A percentile compares a stretch with the other conserved stretches of the same genome.
Evolutionary conservation across 345 rosid genomes (phyloP).

Genomic region (Ceriops decandra): DNA sequence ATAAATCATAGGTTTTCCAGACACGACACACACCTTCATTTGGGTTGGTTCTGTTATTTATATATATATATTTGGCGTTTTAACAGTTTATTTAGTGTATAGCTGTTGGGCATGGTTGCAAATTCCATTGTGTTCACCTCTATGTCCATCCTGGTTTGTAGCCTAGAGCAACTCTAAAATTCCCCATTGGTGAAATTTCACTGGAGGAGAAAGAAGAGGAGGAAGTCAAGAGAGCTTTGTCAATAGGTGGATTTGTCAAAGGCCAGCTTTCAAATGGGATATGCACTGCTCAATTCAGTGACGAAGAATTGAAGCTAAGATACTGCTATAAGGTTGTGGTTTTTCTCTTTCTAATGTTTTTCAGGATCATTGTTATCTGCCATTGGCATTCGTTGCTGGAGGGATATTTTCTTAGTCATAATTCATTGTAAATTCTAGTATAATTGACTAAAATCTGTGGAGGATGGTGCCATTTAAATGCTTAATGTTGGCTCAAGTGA

Average conservation of each 20-base stretch:
- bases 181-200: slow-evolving; percentile 79
- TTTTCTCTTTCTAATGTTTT: neutral
- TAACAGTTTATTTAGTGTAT: neutral
- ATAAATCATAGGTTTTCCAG: neutral
- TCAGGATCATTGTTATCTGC: neutral
- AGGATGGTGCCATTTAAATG: neutral
- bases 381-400: neutral
- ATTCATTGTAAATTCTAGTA: neutral
- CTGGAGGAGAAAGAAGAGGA: slow-evolving; percentile 68
- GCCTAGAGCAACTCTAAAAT: slow-evolving; percentile 88
- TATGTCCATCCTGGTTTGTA: slow-evolving; percentile 27
- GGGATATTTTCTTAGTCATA: neutral
- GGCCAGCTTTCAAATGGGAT: slow-evolving; percentile 57
- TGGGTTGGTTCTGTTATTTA: neutral
- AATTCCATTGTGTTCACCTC: neutral
- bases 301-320: slow-evolving; percentile 71
- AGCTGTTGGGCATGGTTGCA: neutral
- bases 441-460: neutral
- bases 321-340: slow-evolving; percentile 66
- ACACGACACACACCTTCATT: neutral
- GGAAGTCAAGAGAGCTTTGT: slow-evolving; percentile 50
- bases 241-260: slow-evolving; percentile 60
- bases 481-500: neutral
- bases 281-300: slow-evolving; percentile 62
- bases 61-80: neutral